Evolutionary conservation across 1,139 yeast species (phyloP).

Genomic region (Debaryomyces sp.): DNA sequence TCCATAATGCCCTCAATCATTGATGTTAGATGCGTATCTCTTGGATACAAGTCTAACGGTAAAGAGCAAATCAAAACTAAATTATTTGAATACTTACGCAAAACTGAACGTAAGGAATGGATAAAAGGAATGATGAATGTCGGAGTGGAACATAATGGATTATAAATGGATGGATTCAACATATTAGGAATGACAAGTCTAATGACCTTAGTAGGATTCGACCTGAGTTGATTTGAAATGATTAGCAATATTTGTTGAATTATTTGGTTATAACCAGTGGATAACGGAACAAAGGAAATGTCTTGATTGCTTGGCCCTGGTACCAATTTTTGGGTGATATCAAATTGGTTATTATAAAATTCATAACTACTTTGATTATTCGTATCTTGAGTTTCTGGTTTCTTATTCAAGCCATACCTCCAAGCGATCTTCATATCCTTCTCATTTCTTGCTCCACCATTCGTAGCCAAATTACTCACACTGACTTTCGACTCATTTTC

Average conservation of each 20-base stretch:
- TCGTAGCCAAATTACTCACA: conserved; percentile 60
- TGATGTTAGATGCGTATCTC: conserved; percentile 50
- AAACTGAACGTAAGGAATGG: conserved; percentile 60
- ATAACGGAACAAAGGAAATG: conserved; percentile 54
- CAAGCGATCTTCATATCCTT: conserved; percentile 79
- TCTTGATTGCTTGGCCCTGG: conserved; percentile 72
- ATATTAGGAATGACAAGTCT: conserved; percentile 76
- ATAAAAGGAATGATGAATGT: conserved; percentile 61
- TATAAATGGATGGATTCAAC: conserved; percentile 76
- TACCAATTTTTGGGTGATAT: conserved; percentile 65
- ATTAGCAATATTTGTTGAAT: conserved; percentile 44
- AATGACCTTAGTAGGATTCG: conserved; percentile 47
- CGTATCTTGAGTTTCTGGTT: conserved; percentile 23
- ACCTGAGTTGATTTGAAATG: conserved; percentile 36
- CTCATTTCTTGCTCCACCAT: conserved; percentile 25
- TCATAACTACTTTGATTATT: conserved; percentile 35
- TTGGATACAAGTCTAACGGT: conserved; percentile 69
- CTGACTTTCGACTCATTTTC: conserved; percentile 66
- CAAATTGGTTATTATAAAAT: conserved; percentile 70
- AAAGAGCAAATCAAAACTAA: conserved; percentile 56
- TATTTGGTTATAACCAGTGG: conserved; percentile 23
- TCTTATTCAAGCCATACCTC: conserved; percentile 72
- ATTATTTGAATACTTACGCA: conserved; percentile 49
- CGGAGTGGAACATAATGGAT: conserved; percentile 54
- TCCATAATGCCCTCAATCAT: conserved; percentile 67